A percentile compares a stretch with the other conserved stretches of the same genome.
These are phyloP conservation scores for Mycena polygramma DNA, from an alignment of 768 basidiomycete species.

Conservation along the genomic window DNA sequence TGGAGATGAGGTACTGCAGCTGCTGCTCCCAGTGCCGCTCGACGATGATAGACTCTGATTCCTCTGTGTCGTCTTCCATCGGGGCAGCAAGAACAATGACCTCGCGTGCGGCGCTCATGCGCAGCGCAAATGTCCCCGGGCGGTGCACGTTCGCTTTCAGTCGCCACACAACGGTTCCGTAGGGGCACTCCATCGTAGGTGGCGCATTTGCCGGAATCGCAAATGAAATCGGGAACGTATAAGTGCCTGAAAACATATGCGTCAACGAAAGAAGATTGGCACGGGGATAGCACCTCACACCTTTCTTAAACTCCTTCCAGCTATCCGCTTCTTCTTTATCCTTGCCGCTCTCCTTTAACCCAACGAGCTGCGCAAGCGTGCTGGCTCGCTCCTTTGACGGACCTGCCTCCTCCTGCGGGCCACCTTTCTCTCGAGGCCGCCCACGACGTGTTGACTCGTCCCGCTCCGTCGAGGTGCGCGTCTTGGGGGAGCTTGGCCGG, in stretches of 20 bases:
- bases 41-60: slow-evolving; percentile 82
- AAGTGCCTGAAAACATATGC: slow-evolving; percentile 70
- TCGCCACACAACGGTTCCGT: slow-evolving; percentile 83
- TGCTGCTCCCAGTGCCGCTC: slow-evolving; percentile 94
- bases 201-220: slow-evolving; percentile 84
- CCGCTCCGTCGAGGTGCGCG: slow-evolving; percentile 38
- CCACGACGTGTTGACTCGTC: slow-evolving; percentile 47
- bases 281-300: slow-evolving; percentile 52
- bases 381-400: slow-evolving; percentile 47
- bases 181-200: slow-evolving; percentile 80
- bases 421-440: slow-evolving; percentile 50
- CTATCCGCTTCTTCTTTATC: slow-evolving; percentile 59
- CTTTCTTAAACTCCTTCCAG: slow-evolving; percentile 93
- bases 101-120: slow-evolving; percentile 76
- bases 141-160: slow-evolving; percentile 88
- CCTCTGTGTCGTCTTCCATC: slow-evolving; percentile 88
- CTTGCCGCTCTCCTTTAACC: slow-evolving; percentile 53
- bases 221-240: slow-evolving; percentile 95
- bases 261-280: background rate
- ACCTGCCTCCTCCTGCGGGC: slow-evolving; percentile 19
- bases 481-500: slow-evolving; percentile 61
- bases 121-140: slow-evolving; percentile 83
- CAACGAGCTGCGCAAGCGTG: slow-evolving; percentile 54
- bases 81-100: slow-evolving; percentile 83
- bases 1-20: slow-evolving; percentile 81